These are phyloP conservation scores for Podila minutissima DNA, from an alignment of 192 early-diverging fungal genomes.

Conservation along the genomic window DNA sequence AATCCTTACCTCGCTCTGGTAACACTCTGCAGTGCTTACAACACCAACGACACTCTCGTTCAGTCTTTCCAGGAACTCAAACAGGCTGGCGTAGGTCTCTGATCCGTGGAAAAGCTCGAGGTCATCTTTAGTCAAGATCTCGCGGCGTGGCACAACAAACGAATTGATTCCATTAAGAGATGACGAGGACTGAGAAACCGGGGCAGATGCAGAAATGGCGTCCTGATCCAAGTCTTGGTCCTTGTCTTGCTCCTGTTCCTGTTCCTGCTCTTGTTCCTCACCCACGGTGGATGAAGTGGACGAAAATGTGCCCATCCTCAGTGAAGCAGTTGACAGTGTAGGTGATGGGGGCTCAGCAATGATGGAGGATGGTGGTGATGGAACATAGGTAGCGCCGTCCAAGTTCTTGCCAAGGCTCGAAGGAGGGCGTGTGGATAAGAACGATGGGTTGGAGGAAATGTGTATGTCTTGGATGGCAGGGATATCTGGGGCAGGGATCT, in stretches of 20 bases:
- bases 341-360: constrained; percentile 53
- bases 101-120: constrained; percentile 79
- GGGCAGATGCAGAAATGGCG: background rate
- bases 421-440: constrained; percentile 36
- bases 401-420: constrained; percentile 32
- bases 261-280: constrained; percentile 31
- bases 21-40: constrained; percentile 61
- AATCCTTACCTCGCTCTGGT: constrained; percentile 61
- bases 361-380: constrained; percentile 48
- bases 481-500: constrained; percentile 40
- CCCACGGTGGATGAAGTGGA: constrained; percentile 42
- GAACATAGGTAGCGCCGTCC: constrained; percentile 22
- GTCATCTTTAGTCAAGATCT: constrained; percentile 89
- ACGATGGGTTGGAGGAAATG: constrained; percentile 33
- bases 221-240: constrained; percentile 27
- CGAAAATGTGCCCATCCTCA: constrained; percentile 35
- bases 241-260: background rate
- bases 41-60: constrained; percentile 80
- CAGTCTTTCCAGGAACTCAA: constrained; percentile 76
- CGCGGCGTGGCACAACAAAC: constrained; percentile 52
- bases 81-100: constrained; percentile 65
- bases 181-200: background rate
- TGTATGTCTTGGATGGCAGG: constrained; percentile 19
- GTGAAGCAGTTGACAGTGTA: constrained; percentile 42
- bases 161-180: background rate